These are phyloP conservation scores for Rosa persica DNA, from an alignment of 306 rosid species.

Conservation along the genomic window DNA sequence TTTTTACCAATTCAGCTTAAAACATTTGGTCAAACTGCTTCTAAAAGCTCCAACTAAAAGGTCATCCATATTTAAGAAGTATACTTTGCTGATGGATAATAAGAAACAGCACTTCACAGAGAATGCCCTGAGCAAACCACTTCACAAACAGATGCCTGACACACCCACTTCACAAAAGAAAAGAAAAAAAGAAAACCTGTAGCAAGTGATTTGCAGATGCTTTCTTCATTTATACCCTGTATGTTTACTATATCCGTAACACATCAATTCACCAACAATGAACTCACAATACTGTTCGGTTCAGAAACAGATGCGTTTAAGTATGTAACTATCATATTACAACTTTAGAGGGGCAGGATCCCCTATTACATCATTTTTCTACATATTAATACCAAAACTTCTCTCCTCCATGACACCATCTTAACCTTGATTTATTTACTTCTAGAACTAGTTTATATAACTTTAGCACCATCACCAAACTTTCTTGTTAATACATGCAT, in stretches of 20 bases:
- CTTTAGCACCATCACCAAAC: neutral
- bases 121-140: slow-evolving; percentile 9
- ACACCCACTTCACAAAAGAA: slow-evolving; percentile 3
- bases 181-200: neutral
- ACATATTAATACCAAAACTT: too few species aligned
- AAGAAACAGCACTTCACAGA: neutral
- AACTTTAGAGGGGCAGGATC: neutral
- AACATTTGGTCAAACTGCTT: slow-evolving; percentile 11
- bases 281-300: neutral
- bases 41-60: neutral
- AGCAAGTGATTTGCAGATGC: neutral
- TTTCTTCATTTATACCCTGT: neutral
- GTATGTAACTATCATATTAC: neutral
- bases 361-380: neutral
- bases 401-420: neutral
- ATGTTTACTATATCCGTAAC: neutral
- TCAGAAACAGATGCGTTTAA: neutral
- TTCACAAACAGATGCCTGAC: neutral
- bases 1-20: neutral
- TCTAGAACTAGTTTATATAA: neutral
- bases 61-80: neutral
- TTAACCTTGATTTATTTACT: neutral
- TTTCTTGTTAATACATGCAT: neutral
- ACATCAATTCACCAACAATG: neutral
- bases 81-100: neutral